Evolutionary conservation across 2,329 filamentous ascomycete genomes (phyloP).

Genomic region (Hypoxylon sp.): DNA sequence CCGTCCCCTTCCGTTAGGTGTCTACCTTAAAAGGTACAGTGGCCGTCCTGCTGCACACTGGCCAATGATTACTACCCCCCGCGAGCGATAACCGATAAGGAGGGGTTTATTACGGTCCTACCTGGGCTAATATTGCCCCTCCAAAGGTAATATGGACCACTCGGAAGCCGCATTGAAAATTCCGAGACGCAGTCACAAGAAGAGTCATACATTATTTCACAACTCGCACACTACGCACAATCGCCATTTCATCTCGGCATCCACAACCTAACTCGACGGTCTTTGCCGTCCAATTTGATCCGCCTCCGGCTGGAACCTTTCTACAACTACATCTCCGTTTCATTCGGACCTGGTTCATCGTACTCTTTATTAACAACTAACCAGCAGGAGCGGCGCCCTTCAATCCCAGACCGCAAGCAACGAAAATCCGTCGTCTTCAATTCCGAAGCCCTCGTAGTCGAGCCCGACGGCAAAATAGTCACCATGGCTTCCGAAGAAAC

Average conservation of each 20-base stretch:
- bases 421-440: constrained; percentile 96
- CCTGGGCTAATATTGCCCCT: constrained; percentile 30
- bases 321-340: constrained; percentile 8
- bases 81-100: constrained; percentile 18
- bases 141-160: constrained; percentile 19
- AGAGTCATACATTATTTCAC: constrained; percentile 39
- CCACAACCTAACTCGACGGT: constrained; percentile 4
- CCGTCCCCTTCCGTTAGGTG: not conserved
- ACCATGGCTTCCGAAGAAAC: constrained; percentile 80
- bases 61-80: constrained; percentile 13
- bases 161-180: constrained; percentile 41
- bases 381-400: constrained; percentile 49
- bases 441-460: constrained; percentile 87
- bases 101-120: constrained; percentile 20
- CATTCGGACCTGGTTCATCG: not conserved
- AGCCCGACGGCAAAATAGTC: constrained; percentile 87
- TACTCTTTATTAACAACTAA: constrained; percentile 41
- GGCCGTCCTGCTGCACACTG: constrained; percentile 4
- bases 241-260: constrained; percentile 16
- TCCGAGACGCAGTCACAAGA: constrained; percentile 35
- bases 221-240: constrained; percentile 1
- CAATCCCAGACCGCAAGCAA: constrained; percentile 71
- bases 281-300: constrained; percentile 1
- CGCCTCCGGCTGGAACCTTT: constrained; percentile 3
- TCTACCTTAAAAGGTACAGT: not conserved